Conservation (phyloP, 306 rosid genomes). For the Argentina anserina region DNA sequence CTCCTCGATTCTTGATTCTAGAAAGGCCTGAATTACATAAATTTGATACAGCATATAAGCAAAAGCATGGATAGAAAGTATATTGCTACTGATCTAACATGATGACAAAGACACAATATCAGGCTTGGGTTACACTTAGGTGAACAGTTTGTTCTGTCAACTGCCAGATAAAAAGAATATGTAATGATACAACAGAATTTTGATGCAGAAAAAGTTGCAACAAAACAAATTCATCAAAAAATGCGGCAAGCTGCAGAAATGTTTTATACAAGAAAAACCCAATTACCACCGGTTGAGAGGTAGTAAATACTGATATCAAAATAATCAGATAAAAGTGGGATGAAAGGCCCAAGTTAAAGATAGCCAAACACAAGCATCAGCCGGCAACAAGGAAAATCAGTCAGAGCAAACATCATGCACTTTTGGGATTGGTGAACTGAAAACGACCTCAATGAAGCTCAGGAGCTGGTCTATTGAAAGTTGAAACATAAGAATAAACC, state of each 20-base stretch:
- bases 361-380: not conserved
- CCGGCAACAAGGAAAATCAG: not conserved
- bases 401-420: not conserved
- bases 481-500: no score
- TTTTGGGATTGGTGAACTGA: not conserved
- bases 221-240: not conserved
- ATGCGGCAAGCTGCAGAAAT: not conserved
- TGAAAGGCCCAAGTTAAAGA: not conserved
- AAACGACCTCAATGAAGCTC: not conserved
- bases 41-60: constrained; percentile 6
- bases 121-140: not conserved
- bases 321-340: not conserved
- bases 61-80: not conserved
- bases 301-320: not conserved
- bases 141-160: not conserved
- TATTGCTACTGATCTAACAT: not conserved
- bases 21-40: constrained; percentile 55
- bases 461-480: not conserved
- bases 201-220: not conserved
- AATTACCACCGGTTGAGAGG: not conserved
- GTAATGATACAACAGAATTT: not conserved
- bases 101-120: not conserved
- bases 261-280: not conserved
- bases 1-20: constrained; percentile 56
- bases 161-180: not conserved